A percentile compares a stretch with the other conserved stretches of the same genome.
Evolutionary conservation across 164 flowering plant species (phyloP).

Genomic region (Annona cherimola): DNA sequence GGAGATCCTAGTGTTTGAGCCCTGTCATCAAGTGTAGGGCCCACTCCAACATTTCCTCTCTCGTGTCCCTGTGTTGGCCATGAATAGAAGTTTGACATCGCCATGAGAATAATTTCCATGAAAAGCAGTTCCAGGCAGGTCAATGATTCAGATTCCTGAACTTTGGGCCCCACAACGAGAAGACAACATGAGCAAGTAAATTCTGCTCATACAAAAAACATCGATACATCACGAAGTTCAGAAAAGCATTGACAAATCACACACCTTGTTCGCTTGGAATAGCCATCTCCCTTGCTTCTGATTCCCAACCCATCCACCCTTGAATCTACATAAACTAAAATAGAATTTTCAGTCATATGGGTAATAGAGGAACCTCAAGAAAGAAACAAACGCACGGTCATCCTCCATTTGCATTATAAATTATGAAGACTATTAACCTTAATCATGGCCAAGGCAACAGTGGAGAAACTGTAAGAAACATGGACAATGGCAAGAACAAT

Average conservation of each 20-base stretch:
- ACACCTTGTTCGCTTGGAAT: conserved; percentile 34
- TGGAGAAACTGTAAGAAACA: conserved; percentile 59
- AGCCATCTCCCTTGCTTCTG: conserved; percentile 50
- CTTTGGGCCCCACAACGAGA: background rate
- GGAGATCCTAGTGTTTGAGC: background rate
- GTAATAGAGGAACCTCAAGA: no score
- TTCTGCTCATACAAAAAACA: background rate
- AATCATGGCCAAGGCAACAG: conserved; percentile 71
- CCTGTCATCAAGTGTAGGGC: background rate
- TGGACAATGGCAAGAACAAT: conserved; percentile 73
- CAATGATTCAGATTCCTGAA: background rate
- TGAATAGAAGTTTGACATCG: background rate
- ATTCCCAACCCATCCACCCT: conserved; percentile 90
- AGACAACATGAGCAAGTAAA: background rate
- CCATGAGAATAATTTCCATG: background rate
- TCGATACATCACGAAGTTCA: background rate
- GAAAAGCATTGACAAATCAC: background rate
- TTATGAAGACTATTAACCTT: conserved; percentile 44
- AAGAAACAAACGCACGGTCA: background rate
- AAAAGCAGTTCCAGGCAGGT: background rate
- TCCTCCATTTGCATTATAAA: background rate
- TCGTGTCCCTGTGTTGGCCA: background rate
- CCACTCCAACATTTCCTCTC: background rate
- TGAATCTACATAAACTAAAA: conserved; percentile 47
- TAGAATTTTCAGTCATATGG: background rate